A percentile compares a stretch with the other conserved stretches of the same genome.
phyloP scores from a whole-genome alignment of 306 rosid species.

The Purshia tridentata region DNA sequence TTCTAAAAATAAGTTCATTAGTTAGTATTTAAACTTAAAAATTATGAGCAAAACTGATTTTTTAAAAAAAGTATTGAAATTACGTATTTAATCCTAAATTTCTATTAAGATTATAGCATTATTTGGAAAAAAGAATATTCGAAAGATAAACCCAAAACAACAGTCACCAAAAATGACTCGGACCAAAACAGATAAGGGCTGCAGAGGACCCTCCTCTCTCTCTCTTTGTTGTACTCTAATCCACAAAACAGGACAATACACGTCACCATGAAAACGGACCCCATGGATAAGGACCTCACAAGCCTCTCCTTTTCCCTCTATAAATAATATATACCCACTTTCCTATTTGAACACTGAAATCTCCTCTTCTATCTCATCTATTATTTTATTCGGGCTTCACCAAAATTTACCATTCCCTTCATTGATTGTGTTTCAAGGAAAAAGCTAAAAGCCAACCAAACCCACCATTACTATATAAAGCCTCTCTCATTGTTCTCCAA shows the following conservation, averaged over 20 bases:
- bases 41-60: too few relatives aligned
- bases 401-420: background rate
- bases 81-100: too few relatives aligned
- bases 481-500: too few relatives aligned
- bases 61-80: too few relatives aligned
- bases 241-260: slow-evolving; percentile 27
- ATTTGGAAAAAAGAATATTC: slow-evolving; percentile 3
- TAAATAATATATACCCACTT: background rate
- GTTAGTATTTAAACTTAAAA: too few relatives aligned
- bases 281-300: slow-evolving; percentile 55
- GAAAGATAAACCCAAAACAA: slow-evolving; percentile 17
- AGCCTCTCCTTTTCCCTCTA: slow-evolving; percentile 20
- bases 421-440: background rate
- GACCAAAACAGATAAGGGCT: slow-evolving; percentile 41
- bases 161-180: slow-evolving; percentile 22
- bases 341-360: background rate
- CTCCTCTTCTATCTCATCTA: background rate
- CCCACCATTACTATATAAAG: background rate
- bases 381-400: background rate
- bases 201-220: background rate
- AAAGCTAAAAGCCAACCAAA: background rate
- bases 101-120: too few relatives aligned
- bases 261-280: slow-evolving; percentile 40
- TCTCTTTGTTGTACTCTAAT: background rate
- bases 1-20: too few relatives aligned